Evolutionary conservation across 2,329 filamentous ascomycete genomes (phyloP), one percentile per base, ranked within the genome.

Genomic region (Colletotrichum tofieldiae): DNA sequence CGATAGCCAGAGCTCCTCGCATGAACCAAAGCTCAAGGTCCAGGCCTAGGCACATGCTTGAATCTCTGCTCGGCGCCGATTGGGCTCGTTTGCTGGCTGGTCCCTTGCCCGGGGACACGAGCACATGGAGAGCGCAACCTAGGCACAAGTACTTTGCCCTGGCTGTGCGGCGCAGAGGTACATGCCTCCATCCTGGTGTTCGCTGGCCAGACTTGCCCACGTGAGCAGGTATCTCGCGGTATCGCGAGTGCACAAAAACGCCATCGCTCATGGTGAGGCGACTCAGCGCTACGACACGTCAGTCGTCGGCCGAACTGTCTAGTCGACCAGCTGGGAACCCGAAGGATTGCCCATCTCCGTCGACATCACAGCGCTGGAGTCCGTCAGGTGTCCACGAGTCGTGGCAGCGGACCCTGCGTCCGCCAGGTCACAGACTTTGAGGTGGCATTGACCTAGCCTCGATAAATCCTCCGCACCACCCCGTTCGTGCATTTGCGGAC

Each of bases 381-480:
- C 37, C 3, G 9, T 29, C 55, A 29, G 23, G 47, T 37, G 45
- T 29, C n/a, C 45, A 51, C 11, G 45, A 39, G 45, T 29, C 45
- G 60, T 62, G 9, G 35, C 29, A 12, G n/a, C 32, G 54, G 52
- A 56, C 35, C 45, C 60, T 51, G 45, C 32, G 60, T 37, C 54
- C 32, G 41, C 45, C 23, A 14, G 20, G 23, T 51, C 32, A 51
- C 64, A 67, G 65, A 68, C 64, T 43, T 66, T 67, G 41, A 61
- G 26, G 23, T 61, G 52, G 49, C 61, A 29, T 67, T 52, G 56
- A 67, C 43, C 56, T 56, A 26, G 23, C 23, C 52, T 64, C 54
- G 26, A 60, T 54, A 49, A 68, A 69, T 64, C 65, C 65, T 47
- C 58, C 29, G 39, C 65, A 32, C 32, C 52, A 41, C 32, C 32